phyloP scores from a whole-genome alignment of 2,329 filamentous ascomycete genomes.

The Hymenoscyphus scutula region DNA sequence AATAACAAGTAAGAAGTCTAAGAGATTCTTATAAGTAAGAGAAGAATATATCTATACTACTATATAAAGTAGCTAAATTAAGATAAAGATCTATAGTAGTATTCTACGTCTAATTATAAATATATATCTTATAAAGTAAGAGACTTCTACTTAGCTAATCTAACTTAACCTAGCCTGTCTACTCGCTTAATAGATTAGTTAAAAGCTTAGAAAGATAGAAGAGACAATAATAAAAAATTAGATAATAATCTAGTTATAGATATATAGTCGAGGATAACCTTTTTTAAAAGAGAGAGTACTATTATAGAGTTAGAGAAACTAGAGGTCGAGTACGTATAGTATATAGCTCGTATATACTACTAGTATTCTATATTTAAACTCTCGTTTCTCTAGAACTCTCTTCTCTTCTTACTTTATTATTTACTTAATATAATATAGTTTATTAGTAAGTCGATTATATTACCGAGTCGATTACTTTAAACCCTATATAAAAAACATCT shows the following conservation, averaged over 20 bases:
- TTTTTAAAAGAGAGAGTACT: background rate
- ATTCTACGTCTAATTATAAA: background rate
- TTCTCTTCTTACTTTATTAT: too few relatives aligned
- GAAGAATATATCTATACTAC: background rate
- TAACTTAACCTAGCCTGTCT: too few relatives aligned
- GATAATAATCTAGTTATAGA: background rate
- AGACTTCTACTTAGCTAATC: too few relatives aligned
- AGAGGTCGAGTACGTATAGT: too few relatives aligned
- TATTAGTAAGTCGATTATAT: too few relatives aligned
- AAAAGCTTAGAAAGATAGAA: background rate
- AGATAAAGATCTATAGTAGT: background rate
- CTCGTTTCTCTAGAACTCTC: background rate
- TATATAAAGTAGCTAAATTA: background rate
- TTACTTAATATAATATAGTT: too few relatives aligned
- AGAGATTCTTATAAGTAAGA: background rate
- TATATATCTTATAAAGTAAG: background rate
- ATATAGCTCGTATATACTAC: too few relatives aligned
- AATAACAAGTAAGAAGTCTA: background rate
- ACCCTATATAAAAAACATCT: too few relatives aligned
- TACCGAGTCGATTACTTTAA: too few relatives aligned
- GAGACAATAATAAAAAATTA: background rate
- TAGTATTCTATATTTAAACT: too few relatives aligned
- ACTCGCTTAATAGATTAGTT: background rate
- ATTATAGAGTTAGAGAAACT: too few relatives aligned
- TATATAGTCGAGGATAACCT: background rate